These are phyloP conservation scores for Abortiporus biennis DNA, from an alignment of 1,284 basidiomycete genomes.

Conservation along the genomic window DNA sequence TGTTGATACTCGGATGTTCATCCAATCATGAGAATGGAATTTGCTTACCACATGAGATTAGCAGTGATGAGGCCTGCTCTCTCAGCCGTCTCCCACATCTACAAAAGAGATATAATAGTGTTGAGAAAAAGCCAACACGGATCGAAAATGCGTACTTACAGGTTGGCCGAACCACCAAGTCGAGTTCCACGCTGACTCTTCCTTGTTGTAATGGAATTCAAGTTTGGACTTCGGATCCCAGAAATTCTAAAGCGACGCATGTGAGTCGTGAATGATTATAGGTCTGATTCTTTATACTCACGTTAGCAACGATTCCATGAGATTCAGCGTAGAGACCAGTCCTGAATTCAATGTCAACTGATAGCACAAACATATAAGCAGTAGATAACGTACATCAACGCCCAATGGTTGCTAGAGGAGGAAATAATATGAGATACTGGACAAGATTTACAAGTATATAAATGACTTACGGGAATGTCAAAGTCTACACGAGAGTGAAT, in stretches of 20 bases:
- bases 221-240: constrained; percentile 63
- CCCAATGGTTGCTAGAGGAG: constrained; percentile 73
- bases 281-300: constrained; percentile 25
- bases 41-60: constrained; percentile 82
- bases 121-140: neutral
- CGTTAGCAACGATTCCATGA: constrained; percentile 89
- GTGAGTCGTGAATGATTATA: neutral
- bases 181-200: constrained; percentile 56
- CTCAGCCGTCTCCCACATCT: constrained; percentile 88
- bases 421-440: constrained; percentile 2
- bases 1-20: neutral
- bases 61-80: constrained; percentile 72
- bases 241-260: constrained; percentile 56
- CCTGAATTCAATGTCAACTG: constrained; percentile 33
- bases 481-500: constrained; percentile 40
- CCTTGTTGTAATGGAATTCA: constrained; percentile 68
- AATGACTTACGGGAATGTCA: constrained; percentile 79
- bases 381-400: constrained; percentile 52
- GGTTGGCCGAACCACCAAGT: constrained; percentile 88
- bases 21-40: neutral
- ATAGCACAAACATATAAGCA: neutral
- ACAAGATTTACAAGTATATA: neutral
- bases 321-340: constrained; percentile 85
- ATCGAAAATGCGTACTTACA: constrained; percentile 36
- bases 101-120: constrained; percentile 1